Evolutionary conservation across 2,329 filamentous ascomycete species (phyloP).

Genomic region (Domatiomyces globalis): DNA sequence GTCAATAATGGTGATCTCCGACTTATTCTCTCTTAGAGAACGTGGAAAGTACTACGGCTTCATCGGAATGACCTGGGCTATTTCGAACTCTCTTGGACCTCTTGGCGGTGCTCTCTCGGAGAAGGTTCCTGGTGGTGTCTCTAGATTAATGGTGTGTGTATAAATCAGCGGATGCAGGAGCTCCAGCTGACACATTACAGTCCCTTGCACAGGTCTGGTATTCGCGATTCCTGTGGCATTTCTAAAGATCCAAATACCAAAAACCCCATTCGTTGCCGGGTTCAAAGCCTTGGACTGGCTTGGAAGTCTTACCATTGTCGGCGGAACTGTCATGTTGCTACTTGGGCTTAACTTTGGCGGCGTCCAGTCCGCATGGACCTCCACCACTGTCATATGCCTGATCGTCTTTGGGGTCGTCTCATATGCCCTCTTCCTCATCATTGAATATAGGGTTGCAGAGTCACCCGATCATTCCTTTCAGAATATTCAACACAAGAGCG

Average conservation of each 20-base stretch:
- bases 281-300: conserved; percentile 38
- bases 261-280: conserved; percentile 19
- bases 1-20: conserved; percentile 40
- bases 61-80: conserved; percentile 47
- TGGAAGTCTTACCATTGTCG: conserved; percentile 49
- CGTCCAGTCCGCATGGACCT: conserved; percentile 39
- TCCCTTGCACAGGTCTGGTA: conserved; percentile 35
- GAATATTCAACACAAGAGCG: conserved; percentile 1
- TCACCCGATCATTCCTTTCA: conserved; percentile 17
- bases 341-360: conserved; percentile 63
- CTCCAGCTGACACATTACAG: conserved; percentile 43
- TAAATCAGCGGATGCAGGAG: conserved; percentile 22
- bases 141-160: conserved; percentile 41
- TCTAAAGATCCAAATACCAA: conserved; percentile 36
- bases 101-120: conserved; percentile 31
- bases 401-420: conserved; percentile 38
- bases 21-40: conserved; percentile 43
- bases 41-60: conserved; percentile 50
- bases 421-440: conserved; percentile 41
- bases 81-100: conserved; percentile 40
- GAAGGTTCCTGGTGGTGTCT: conserved; percentile 29
- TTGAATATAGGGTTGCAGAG: conserved; percentile 49
- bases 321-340: conserved; percentile 69
- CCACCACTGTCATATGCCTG: conserved; percentile 40
- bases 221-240: conserved; percentile 37